Base-by-base conservation (phyloP, 2,329 filamentous ascomycete genomes). In the Penicillium freii region DNA sequence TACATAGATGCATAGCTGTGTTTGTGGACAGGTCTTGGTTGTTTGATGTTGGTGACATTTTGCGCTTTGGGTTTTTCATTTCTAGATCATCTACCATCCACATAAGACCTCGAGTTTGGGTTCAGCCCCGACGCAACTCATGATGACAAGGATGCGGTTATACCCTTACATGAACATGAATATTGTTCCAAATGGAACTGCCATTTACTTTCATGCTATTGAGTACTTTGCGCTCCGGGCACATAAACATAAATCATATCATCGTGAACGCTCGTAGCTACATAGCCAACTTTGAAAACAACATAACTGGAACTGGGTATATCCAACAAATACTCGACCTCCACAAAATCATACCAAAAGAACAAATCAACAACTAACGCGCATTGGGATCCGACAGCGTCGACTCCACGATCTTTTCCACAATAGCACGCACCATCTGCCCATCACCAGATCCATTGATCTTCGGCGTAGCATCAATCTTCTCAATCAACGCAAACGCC, bases 401-500 rank as follows among this genome's bases (percentile, higher is more conserved):
- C 9, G 69, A 60, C 47, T 75, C 69, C 33, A 77, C 81, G 77
- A 92, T 86, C 74, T 82, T 87, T 66, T 89, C 85, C 66, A 92
- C 71, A 43, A 93, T 91, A 62, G 79, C 82, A 60, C 87, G 81
- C 15, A 91, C 81, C 21, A 83, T 82, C 38, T 73, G 74, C 23
- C 81, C 82, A 69, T 81, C 80, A 3, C 83, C 82, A n/a, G 75
- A 76, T 15, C 82, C 85, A 13, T 80, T 70, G 10, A 59, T 44
- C 34, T 54, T 43, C 61, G 63, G 45, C 56, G 68, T 73, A 38
- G 80, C 78, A 65, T 91, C 88, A 44, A 92, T 80, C 38, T 84
- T 83, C 42, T 87, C 81, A 17, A 88, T 83, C 69, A 89, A 75
- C 61, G 76, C 80, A 54, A 83, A 78, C 21, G 89, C 88, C 58